These are phyloP conservation scores for Lepidium sativum DNA, from an alignment of 345 rosid genomes.

Conservation along the genomic window DNA sequence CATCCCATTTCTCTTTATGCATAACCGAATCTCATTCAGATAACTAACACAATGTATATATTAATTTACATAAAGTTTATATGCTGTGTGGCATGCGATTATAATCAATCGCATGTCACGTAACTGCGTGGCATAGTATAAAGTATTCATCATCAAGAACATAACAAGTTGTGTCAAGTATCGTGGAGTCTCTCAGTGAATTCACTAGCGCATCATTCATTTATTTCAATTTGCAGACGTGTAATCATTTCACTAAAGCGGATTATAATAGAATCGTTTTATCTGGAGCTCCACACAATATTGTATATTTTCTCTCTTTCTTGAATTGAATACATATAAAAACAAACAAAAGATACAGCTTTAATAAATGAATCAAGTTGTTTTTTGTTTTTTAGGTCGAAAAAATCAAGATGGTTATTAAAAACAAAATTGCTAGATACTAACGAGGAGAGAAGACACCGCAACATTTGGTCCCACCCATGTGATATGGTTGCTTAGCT, in stretches of 20 bases:
- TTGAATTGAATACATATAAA: neutral
- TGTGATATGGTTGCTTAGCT: slow-evolving; percentile 8
- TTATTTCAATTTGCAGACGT: neutral
- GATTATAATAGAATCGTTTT: neutral
- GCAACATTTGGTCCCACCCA: slow-evolving; percentile 16
- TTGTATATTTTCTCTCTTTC: neutral
- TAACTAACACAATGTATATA: neutral
- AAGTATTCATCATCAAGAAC: neutral
- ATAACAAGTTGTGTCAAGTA: neutral
- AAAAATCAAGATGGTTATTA: neutral
- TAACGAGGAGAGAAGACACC: slow-evolving; percentile 3
- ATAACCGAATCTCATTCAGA: neutral
- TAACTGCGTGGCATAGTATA: neutral
- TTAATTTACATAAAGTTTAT: neutral
- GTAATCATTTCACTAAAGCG: neutral
- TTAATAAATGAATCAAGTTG: neutral
- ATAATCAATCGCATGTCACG: neutral
- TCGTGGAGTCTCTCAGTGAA: slow-evolving; percentile 16
- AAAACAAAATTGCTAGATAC: neutral
- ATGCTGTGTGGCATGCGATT: neutral
- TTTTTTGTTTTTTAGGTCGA: no score
- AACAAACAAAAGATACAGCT: neutral
- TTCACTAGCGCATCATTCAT: slow-evolving; percentile 8
- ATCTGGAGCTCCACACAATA: neutral
- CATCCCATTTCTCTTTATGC: neutral